Evolutionary conservation across 805 yeast species (phyloP).

Genomic region (Cyberlindnera maritima): DNA sequence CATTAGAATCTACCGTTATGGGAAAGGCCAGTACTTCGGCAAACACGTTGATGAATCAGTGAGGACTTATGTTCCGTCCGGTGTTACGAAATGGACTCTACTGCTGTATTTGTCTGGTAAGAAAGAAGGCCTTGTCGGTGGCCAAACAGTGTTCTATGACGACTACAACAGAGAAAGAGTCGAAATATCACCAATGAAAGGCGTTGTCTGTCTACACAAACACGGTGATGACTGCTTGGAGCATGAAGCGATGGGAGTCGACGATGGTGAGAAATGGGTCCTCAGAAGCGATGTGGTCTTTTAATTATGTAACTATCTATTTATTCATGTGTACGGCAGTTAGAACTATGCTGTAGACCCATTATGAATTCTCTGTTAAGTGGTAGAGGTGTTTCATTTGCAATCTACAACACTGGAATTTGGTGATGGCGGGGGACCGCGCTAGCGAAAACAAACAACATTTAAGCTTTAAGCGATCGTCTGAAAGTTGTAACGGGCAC

Average conservation of each 20-base stretch:
- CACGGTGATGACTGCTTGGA: slow-evolving; percentile 64
- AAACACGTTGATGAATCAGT: slow-evolving; percentile 62
- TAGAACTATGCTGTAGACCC: too few relatives aligned
- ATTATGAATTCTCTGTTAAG: too few relatives aligned
- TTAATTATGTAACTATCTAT: too few relatives aligned
- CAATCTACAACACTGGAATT: too few relatives aligned
- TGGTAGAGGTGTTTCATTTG: too few relatives aligned
- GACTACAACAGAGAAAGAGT: slow-evolving; percentile 23
- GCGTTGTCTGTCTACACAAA: slow-evolving; percentile 59
- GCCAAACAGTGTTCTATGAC: slow-evolving; percentile 54
- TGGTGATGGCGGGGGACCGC: too few relatives aligned
- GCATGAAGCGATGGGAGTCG: slow-evolving; percentile 56
- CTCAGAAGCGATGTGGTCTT: slow-evolving; percentile 55
- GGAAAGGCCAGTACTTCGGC: slow-evolving; percentile 56
- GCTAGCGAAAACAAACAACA: too few relatives aligned
- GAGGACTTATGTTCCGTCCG: slow-evolving; percentile 29
- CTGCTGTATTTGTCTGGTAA: slow-evolving; percentile 52
- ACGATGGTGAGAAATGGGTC: slow-evolving; percentile 58
- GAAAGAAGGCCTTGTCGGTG: slow-evolving; percentile 53
- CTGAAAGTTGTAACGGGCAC: too few relatives aligned
- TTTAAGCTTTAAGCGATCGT: too few relatives aligned
- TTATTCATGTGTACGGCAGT: too few relatives aligned
- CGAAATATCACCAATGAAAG: slow-evolving; percentile 46
- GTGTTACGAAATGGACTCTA: slow-evolving; percentile 57
- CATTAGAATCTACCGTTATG: slow-evolving; percentile 52